These are phyloP conservation scores for Lentinus brumalis DNA, from an alignment of 768 basidiomycete species.

Conservation along the genomic window DNA sequence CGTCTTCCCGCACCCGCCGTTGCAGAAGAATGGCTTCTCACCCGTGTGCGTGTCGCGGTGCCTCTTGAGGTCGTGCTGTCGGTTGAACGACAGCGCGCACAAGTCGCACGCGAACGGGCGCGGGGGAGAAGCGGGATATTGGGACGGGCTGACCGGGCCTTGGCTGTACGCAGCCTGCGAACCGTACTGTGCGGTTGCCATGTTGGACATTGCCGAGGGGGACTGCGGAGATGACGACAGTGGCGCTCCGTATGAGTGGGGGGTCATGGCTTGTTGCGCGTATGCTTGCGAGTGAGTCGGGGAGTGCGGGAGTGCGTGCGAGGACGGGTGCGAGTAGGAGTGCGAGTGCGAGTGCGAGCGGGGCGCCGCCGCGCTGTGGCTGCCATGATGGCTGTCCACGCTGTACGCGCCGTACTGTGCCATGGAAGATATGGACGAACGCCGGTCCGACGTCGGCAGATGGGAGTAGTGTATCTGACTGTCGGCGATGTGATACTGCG, in stretches of 20 bases:
- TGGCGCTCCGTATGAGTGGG: slow-evolving; percentile 23
- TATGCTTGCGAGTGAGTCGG: slow-evolving; percentile 19
- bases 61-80: slow-evolving; percentile 83
- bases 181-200: slow-evolving; percentile 25
- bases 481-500: slow-evolving; percentile 18
- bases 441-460: slow-evolving; percentile 20
- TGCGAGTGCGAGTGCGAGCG: slow-evolving; percentile 19
- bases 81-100: slow-evolving; percentile 81
- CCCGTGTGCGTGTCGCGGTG: slow-evolving; percentile 85
- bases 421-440: slow-evolving; percentile 18
- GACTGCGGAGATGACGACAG: slow-evolving; percentile 25
- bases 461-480: slow-evolving; percentile 20
- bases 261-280: slow-evolving; percentile 17
- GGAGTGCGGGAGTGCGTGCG: slow-evolving; percentile 18
- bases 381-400: slow-evolving; percentile 14
- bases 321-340: slow-evolving; percentile 9
- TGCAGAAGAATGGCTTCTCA: slow-evolving; percentile 82
- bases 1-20: slow-evolving; percentile 84
- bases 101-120: slow-evolving; percentile 46
- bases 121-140: slow-evolving; percentile 41
- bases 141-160: slow-evolving; percentile 24
- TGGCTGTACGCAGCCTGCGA: slow-evolving; percentile 25
- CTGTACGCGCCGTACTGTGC: slow-evolving; percentile 19
- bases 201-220: slow-evolving; percentile 18
- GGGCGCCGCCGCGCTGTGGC: slow-evolving; percentile 8